Evolutionary conservation across 2,329 filamentous ascomycete genomes (phyloP).

Genomic region (Hypoxylon sp.): DNA sequence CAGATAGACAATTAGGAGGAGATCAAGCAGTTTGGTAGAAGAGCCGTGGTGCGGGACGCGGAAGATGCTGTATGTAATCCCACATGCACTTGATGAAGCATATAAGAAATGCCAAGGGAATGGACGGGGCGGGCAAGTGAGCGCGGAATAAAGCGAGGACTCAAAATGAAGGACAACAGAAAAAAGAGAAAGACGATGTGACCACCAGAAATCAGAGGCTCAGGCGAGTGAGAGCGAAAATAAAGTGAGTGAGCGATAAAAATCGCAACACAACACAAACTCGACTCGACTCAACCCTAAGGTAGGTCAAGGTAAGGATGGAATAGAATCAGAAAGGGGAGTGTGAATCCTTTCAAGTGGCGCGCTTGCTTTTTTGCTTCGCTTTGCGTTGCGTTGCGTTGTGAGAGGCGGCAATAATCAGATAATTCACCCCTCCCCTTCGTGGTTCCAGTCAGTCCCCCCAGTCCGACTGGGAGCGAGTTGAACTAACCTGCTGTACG

Average conservation of each 20-base stretch:
- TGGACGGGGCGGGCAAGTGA: conserved; percentile 11
- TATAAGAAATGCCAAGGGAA: conserved; percentile 33
- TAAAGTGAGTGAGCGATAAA: conserved; percentile 31
- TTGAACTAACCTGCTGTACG: conserved; percentile 21
- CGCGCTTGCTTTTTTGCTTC: conserved; percentile 17
- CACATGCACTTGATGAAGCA: conserved; percentile 14
- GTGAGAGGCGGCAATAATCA: conserved; percentile 31
- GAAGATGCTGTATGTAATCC: conserved; percentile 7
- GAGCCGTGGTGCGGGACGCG: conserved; percentile 3
- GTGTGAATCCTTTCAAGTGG: conserved; percentile 8
- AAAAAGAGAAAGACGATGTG: conserved; percentile 8
- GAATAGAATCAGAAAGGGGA: conserved; percentile 1
- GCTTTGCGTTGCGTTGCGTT: not conserved
- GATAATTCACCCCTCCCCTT: conserved; percentile 27
- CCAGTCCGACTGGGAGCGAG: conserved; percentile 15
- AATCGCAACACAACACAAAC: conserved; percentile 22
- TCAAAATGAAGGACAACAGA: conserved; percentile 12
- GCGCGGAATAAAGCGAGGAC: conserved; percentile 15
- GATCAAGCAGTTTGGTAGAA: not conserved
- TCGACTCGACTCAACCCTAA: conserved; percentile 22
- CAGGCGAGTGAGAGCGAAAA: conserved; percentile 24
- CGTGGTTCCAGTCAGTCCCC: conserved; percentile 31
- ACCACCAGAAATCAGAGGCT: conserved; percentile 12
- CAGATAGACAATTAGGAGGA: conserved; percentile 5
- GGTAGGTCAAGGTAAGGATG: conserved; percentile 10